phyloP scores from a whole-genome alignment of 2,329 filamentous ascomycete genomes.

The Sporothrix pseudoabietina region DNA sequence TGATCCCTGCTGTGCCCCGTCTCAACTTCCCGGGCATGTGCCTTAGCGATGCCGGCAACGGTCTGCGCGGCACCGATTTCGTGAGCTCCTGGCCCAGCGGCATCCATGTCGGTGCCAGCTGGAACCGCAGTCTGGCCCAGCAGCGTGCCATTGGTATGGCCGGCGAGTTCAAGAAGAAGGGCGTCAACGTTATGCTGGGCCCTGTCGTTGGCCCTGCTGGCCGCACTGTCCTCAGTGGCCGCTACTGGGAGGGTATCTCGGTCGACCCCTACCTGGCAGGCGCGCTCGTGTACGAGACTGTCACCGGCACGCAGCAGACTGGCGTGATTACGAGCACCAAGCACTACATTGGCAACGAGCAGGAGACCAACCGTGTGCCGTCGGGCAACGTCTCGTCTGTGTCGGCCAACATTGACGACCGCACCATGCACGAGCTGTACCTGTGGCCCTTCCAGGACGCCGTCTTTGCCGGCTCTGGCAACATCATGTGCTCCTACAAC shows the following conservation, averaged over 20 bases:
- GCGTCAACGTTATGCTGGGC: slow-evolving; percentile 72
- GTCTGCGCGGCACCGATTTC: slow-evolving; percentile 48
- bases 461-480: slow-evolving; percentile 60
- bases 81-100: slow-evolving; percentile 49
- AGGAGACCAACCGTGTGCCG: slow-evolving; percentile 56
- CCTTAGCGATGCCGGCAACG: slow-evolving; percentile 50
- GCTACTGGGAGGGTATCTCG: slow-evolving; percentile 60
- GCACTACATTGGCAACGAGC: slow-evolving; percentile 64
- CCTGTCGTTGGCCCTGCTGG: slow-evolving; percentile 72
- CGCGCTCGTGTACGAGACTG: slow-evolving; percentile 53
- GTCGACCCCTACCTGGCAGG: slow-evolving; percentile 65
- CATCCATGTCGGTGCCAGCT: slow-evolving; percentile 53
- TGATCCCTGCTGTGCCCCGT: slow-evolving; percentile 45
- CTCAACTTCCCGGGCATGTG: slow-evolving; percentile 51
- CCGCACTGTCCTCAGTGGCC: slow-evolving; percentile 60
- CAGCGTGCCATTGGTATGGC: slow-evolving; percentile 73
- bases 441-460: slow-evolving; percentile 56
- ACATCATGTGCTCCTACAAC: slow-evolving; percentile 66
- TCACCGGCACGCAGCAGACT: slow-evolving; percentile 68
- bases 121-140: slow-evolving; percentile 72
- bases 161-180: slow-evolving; percentile 73
- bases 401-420: slow-evolving; percentile 49
- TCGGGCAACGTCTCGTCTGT: slow-evolving; percentile 48
- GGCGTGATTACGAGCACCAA: slow-evolving; percentile 66
- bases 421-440: slow-evolving; percentile 53